Conservation (phyloP, 805 yeast species). For the Lachancea quebecensis region DNA sequence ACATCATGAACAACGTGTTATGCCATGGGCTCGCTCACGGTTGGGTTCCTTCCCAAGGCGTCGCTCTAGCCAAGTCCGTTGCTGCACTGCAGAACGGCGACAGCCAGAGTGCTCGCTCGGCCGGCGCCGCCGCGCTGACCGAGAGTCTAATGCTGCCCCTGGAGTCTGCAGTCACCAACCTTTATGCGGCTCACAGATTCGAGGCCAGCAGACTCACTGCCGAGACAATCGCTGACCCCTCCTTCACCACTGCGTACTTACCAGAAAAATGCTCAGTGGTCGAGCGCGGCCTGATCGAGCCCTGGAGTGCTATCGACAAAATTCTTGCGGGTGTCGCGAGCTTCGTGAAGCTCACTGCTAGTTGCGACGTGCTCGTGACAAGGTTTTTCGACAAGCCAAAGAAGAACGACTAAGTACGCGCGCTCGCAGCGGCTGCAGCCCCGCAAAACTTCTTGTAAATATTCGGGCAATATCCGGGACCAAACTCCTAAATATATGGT, state of each 20-base stretch:
- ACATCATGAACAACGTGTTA: constrained; percentile 22
- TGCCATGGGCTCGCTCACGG: constrained; percentile 25
- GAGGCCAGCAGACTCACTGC: constrained; percentile 11
- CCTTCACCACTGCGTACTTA: constrained; percentile 12
- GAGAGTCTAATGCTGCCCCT: constrained; percentile 15
- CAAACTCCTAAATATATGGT: neutral
- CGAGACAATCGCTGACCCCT: constrained; percentile 11
- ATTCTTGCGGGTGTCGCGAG: constrained; percentile 12
- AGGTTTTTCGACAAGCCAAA: constrained; percentile 21
- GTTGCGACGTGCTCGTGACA: constrained; percentile 19
- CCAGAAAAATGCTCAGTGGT: neutral
- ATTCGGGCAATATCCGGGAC: neutral
- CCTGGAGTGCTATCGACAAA: constrained; percentile 22
- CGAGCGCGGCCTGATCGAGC: constrained; percentile 20
- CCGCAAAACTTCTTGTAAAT: constrained; percentile 6
- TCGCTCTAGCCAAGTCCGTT: constrained; percentile 19
- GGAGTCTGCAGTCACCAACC: constrained; percentile 17
- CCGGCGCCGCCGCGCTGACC: constrained; percentile 7
- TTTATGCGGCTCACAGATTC: constrained; percentile 13
- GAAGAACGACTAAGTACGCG: constrained; percentile 1
- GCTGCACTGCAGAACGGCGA: constrained; percentile 2
- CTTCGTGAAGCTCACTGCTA: constrained; percentile 16
- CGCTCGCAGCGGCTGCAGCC: too few relatives aligned
- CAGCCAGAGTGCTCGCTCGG: neutral
- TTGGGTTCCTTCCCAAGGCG: constrained; percentile 23